Percentiles rank a stretch among this genome's conserved stretches.
These are phyloP conservation scores for Candida ficus DNA, from an alignment of 805 yeast species.

Conservation along the genomic window DNA sequence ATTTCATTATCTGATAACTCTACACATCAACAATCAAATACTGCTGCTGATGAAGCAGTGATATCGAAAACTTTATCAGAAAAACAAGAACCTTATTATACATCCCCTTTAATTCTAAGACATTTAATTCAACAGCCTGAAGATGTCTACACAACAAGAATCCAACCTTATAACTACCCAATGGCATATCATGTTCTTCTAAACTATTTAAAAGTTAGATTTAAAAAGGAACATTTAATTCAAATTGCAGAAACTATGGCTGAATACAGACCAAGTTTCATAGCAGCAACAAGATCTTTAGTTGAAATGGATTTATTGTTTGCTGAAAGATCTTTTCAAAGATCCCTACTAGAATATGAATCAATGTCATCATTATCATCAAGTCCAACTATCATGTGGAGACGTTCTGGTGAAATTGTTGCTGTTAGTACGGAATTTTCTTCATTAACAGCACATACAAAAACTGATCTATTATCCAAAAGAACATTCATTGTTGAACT, in stretches of 20 bases:
- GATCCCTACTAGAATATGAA: conserved; percentile 54
- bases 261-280: conserved; percentile 67
- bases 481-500: conserved; percentile 71
- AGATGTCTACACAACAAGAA: conserved; percentile 78
- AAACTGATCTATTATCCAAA: conserved; percentile 51
- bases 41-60: conserved; percentile 4
- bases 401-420: conserved; percentile 81
- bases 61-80: conserved; percentile 12
- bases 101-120: conserved; percentile 52
- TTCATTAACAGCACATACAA: conserved; percentile 59
- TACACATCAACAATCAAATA: conserved; percentile 4
- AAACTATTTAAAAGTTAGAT: conserved; percentile 68
- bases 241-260: conserved; percentile 43
- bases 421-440: conserved; percentile 73
- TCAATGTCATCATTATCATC: conserved; percentile 48
- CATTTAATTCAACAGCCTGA: conserved; percentile 61
- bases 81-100: conserved; percentile 34
- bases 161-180: conserved; percentile 82
- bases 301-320: conserved; percentile 67
- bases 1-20: conserved; percentile 25
- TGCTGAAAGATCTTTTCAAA: conserved; percentile 53
- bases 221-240: conserved; percentile 65
- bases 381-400: conserved; percentile 80
- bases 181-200: conserved; percentile 86
- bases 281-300: conserved; percentile 67